phyloP scores from a whole-genome alignment of 768 basidiomycete genomes.

The Macrolepiota dolichaula region DNA sequence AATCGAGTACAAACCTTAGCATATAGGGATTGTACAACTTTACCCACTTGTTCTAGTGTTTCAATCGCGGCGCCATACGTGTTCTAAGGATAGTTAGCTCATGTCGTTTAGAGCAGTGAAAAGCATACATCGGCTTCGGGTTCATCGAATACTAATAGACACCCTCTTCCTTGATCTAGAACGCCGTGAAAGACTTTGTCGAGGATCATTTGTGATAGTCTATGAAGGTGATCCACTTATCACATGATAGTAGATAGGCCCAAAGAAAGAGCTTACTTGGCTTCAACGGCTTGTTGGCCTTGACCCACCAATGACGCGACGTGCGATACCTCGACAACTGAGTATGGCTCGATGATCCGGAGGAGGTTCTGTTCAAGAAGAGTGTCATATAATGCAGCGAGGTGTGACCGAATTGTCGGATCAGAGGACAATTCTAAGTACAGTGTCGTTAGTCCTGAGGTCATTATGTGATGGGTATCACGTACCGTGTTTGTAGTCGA shows the following conservation, averaged over 20 bases:
- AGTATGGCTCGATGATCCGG: constrained; percentile 95
- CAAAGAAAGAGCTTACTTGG: constrained; percentile 60
- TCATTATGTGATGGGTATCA: constrained; percentile 15
- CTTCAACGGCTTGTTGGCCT: constrained; percentile 84
- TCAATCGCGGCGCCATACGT: constrained; percentile 88
- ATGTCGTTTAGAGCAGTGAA: not conserved
- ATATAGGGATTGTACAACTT: constrained; percentile 92
- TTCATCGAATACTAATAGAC: constrained; percentile 87
- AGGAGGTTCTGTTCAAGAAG: constrained; percentile 94
- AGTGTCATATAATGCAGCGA: constrained; percentile 92
- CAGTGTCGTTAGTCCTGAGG: not conserved
- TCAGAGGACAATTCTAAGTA: constrained; percentile 86
- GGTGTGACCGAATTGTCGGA: constrained; percentile 92
- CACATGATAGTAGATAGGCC: too few relatives aligned
- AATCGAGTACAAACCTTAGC: constrained; percentile 53
- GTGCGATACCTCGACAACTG: constrained; percentile 84
- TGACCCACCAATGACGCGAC: constrained; percentile 88
- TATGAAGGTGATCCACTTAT: too few relatives aligned
- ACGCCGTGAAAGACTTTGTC: constrained; percentile 94
- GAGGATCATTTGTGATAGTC: constrained; percentile 96
- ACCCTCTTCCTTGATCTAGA: constrained; percentile 93
- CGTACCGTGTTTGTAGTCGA: constrained; percentile 79
- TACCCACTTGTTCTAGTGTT: constrained; percentile 85
- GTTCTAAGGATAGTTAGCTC: constrained; percentile 42
- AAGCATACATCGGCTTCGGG: constrained; percentile 76